phyloP scores from a whole-genome alignment of 2,329 filamentous ascomycete genomes.

The Claviceps humidiphila region DNA sequence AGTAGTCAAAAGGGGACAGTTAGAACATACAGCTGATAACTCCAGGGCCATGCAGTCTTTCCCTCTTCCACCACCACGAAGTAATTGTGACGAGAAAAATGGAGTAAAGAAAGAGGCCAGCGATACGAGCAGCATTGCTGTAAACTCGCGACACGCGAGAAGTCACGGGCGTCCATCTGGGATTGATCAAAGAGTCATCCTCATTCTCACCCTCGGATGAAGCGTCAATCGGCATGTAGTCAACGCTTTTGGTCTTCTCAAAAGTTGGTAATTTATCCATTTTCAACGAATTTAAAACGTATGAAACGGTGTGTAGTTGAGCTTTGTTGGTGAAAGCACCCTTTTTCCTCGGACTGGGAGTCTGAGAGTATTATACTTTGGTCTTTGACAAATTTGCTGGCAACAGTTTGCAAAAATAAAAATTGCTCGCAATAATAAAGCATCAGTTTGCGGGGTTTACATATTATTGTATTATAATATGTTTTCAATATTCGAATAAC shows the following conservation, averaged over 20 bases:
- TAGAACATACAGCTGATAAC: not conserved
- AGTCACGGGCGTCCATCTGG: not conserved
- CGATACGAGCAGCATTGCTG: not conserved
- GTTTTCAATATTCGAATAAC: too few relatives aligned
- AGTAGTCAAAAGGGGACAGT: too few relatives aligned
- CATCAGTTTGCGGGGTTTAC: too few relatives aligned
- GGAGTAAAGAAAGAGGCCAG: not conserved
- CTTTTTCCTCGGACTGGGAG: too few relatives aligned
- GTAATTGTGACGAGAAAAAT: not conserved
- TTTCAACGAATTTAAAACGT: not conserved
- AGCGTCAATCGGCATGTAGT: not conserved
- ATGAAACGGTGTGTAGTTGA: not conserved
- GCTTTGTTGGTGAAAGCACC: too few relatives aligned
- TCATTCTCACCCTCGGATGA: not conserved
- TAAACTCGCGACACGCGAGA: not conserved
- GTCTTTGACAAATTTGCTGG: too few relatives aligned
- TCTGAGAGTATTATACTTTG: too few relatives aligned
- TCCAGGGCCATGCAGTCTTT: not conserved
- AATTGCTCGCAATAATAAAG: too few relatives aligned
- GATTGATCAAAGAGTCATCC: not conserved
- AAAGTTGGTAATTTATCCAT: not conserved
- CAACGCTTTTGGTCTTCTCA: not conserved
- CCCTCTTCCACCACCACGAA: not conserved
- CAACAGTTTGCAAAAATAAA: too few relatives aligned
- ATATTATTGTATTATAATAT: too few relatives aligned